Base-by-base conservation (phyloP, 164 flowering plant species). In the Vitis rupestris region DNA sequence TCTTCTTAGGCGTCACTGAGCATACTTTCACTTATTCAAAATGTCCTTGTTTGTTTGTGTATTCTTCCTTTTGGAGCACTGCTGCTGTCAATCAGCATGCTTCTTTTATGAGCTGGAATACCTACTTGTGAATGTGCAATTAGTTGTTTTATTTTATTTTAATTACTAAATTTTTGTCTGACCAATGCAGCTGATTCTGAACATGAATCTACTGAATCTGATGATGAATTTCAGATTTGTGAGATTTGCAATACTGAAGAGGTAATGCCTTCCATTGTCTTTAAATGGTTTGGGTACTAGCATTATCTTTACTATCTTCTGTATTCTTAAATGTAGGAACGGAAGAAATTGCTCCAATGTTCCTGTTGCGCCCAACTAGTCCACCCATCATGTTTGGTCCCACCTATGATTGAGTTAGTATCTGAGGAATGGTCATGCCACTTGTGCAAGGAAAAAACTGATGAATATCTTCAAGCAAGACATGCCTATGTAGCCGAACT, bases 191-290 rank as follows among this genome's bases (percentile, higher is more conserved):
- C 84, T 72, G 98, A 88, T 69, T 87, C 92, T 78, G 92, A 78
- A 9, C 76, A 74, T 55, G 97, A 90, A 48, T 90, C 98, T 30
- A 77, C 84, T 49, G 97, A 90, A 75, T 93, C 99, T 61, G 99
- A 95, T 79, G 99, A 95, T 64, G 99, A 95, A 85, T 95, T 95
- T 85, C 98, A 91, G 83, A 89, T 95, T 27, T 93, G 99, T 82
- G 89, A 88, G 61, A 81, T 90, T 60, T 95, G 99, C 85, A 89
- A 62, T 70, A 57, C 69, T 58, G 99, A 95, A 81, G 98, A 78
- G 94, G 99, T 95, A 78, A 61, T 52, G 52, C 49, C 6, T 60
- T 64, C 52, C 15, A 13, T 9, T 12, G 12, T 44, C 64, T 58
- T 53, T 67, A 48, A 44, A 59, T 67, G 44, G 30, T 13, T 37